These are phyloP conservation scores for Ceratocystis albifundus DNA, from an alignment of 2,329 filamentous ascomycete genomes.

Conservation along the genomic window DNA sequence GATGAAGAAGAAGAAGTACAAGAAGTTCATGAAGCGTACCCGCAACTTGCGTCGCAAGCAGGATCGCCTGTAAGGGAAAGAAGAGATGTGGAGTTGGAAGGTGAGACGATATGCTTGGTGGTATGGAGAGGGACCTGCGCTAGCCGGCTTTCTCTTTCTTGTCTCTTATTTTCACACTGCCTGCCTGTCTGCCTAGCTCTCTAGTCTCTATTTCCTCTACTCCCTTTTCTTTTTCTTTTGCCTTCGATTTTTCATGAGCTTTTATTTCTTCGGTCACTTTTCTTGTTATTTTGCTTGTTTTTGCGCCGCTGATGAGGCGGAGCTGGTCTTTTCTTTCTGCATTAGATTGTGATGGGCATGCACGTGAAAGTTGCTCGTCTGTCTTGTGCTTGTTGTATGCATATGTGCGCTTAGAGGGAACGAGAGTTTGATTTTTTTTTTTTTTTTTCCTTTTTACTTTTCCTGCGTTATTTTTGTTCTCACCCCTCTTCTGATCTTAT, in stretches of 20 bases:
- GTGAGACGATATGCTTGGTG: neutral
- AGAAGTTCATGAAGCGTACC: conserved; percentile 94
- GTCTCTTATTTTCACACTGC: neutral
- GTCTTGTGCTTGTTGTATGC: neutral
- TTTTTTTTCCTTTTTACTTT: neutral
- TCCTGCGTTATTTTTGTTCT: neutral
- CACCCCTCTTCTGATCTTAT: neutral
- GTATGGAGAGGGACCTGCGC: neutral
- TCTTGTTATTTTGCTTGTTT: conserved; percentile 11
- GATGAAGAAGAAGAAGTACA: conserved; percentile 99
- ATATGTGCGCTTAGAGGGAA: neutral
- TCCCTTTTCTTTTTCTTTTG: neutral
- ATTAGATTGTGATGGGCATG: neutral
- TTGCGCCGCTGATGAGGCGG: neutral
- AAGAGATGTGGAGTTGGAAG: no score
- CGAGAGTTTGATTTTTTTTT: neutral
- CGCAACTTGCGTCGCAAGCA: conserved; percentile 78
- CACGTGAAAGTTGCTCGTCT: neutral
- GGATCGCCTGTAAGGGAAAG: conserved; percentile 46
- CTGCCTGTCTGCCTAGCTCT: neutral
- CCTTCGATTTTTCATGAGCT: neutral
- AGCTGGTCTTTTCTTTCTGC: conserved; percentile 8
- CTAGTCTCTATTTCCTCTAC: neutral
- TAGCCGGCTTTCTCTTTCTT: neutral
- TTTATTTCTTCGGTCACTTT: conserved; percentile 1